Evolutionary conservation across 2,329 filamentous ascomycete species (phyloP).

Genomic region (Teratosphaeriaceae sp.): DNA sequence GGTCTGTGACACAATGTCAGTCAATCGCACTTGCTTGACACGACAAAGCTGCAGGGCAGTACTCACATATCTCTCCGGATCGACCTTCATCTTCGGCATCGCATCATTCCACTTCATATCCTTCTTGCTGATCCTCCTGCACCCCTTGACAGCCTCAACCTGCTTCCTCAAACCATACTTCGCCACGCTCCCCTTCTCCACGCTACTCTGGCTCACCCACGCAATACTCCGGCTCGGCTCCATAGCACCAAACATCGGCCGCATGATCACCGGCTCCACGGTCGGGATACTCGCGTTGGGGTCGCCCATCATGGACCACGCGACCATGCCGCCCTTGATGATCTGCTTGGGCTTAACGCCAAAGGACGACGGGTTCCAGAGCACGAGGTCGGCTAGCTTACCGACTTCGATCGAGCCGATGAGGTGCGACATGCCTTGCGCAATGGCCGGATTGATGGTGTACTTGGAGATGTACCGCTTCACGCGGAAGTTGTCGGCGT

Average conservation of each 20-base stretch:
- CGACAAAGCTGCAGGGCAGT: neutral
- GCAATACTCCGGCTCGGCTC: slow-evolving; percentile 59
- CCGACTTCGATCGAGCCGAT: slow-evolving; percentile 83
- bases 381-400: slow-evolving; percentile 80
- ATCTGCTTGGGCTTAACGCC: slow-evolving; percentile 77
- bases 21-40: no score
- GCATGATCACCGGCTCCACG: slow-evolving; percentile 73
- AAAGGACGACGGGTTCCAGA: slow-evolving; percentile 83
- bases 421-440: slow-evolving; percentile 83
- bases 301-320: slow-evolving; percentile 68
- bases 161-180: slow-evolving; percentile 71
- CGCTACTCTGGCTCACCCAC: slow-evolving; percentile 71
- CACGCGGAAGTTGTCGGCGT: slow-evolving; percentile 83
- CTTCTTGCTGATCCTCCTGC: slow-evolving; percentile 17
- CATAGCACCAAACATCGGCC: slow-evolving; percentile 77
- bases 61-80: slow-evolving; percentile 76
- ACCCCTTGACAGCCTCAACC: slow-evolving; percentile 66
- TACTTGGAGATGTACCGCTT: slow-evolving; percentile 95
- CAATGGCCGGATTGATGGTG: slow-evolving; percentile 86
- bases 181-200: slow-evolving; percentile 60
- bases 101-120: slow-evolving; percentile 36
- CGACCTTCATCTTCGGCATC: slow-evolving; percentile 83
- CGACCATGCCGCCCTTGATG: slow-evolving; percentile 82
- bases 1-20: slow-evolving; percentile 31
- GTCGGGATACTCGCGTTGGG: slow-evolving; percentile 66